phyloP scores from a whole-genome alignment of 768 basidiomycete genomes.

The Tylopilus plumbeoviolaceoides region DNA sequence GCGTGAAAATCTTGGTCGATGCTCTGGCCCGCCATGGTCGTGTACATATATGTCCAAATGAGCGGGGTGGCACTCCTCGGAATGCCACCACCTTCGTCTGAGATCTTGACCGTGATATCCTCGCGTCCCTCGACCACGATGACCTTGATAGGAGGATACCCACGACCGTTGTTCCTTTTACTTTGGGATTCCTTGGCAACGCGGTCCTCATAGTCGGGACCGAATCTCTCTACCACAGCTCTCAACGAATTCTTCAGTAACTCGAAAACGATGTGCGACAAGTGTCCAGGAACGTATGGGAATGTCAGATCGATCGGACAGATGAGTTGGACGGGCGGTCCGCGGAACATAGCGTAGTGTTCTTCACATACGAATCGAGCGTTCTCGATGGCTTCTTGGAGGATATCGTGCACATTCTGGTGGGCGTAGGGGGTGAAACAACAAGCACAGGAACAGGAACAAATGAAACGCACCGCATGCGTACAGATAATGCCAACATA shows the following conservation, averaged over 20 bases:
- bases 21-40: slow-evolving; percentile 71
- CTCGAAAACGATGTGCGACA: slow-evolving; percentile 96
- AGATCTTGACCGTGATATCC: slow-evolving; percentile 98
- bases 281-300: slow-evolving; percentile 93
- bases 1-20: slow-evolving; percentile 72
- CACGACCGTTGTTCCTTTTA: neutral
- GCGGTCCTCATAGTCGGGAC: slow-evolving; percentile 67
- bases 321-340: slow-evolving; percentile 93
- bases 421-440: neutral
- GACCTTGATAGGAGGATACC: slow-evolving; percentile 27
- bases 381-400: slow-evolving; percentile 98
- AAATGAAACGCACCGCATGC: slow-evolving; percentile 58
- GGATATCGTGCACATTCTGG: slow-evolving; percentile 92
- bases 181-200: slow-evolving; percentile 5
- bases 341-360: slow-evolving; percentile 93
- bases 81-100: slow-evolving; percentile 93
- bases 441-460: neutral
- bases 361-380: slow-evolving; percentile 94
- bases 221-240: slow-evolving; percentile 91
- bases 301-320: slow-evolving; percentile 85
- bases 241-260: slow-evolving; percentile 96
- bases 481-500: slow-evolving; percentile 99
- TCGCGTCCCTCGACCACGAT: slow-evolving; percentile 95
- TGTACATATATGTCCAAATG: slow-evolving; percentile 99
- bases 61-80: slow-evolving; percentile 80